phyloP scores from a whole-genome alignment of 2,329 filamentous ascomycete genomes.

The Trichoderma brevicompactum region DNA sequence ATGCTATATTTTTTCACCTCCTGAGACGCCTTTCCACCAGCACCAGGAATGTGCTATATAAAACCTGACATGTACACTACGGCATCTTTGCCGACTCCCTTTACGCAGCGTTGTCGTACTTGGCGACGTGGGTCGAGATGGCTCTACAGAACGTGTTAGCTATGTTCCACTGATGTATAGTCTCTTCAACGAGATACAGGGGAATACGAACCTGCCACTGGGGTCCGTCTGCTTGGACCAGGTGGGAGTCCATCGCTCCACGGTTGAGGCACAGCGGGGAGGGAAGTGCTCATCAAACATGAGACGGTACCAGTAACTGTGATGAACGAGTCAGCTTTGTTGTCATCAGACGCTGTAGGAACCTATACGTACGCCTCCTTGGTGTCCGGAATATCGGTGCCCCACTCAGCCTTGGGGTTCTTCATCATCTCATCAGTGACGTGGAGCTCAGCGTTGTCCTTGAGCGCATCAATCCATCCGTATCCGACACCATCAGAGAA shows the following conservation, averaged over 20 bases:
- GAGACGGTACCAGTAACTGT: constrained; percentile 89
- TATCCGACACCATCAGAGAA: constrained; percentile 99
- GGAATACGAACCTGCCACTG: constrained; percentile 71
- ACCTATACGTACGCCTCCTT: constrained; percentile 79
- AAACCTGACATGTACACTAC: not conserved
- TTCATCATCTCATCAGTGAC: constrained; percentile 98
- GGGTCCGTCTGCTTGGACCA: constrained; percentile 98
- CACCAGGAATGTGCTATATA: not conserved
- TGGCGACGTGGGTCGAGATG: constrained; percentile 74
- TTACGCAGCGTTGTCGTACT: constrained; percentile 61
- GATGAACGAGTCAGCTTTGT: constrained; percentile 35
- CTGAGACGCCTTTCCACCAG: not conserved
- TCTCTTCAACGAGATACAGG: no score
- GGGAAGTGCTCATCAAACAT: constrained; percentile 99
- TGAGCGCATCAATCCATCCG: constrained; percentile 97
- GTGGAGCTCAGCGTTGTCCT: constrained; percentile 87
- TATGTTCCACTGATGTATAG: no score
- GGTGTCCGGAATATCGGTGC: constrained; percentile 85
- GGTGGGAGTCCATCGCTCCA: constrained; percentile 95
- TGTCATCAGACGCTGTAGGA: not conserved
- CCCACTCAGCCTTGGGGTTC: constrained; percentile 97
- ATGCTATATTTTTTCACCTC: not conserved
- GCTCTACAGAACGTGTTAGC: constrained; percentile 56
- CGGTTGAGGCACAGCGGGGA: constrained; percentile 84
- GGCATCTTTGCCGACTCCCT: constrained; percentile 32